A percentile compares a stretch with the other conserved stretches of the same genome.
Conservation (phyloP, 1,139 yeast genomes). For the Kodamaea arcana region DNA sequence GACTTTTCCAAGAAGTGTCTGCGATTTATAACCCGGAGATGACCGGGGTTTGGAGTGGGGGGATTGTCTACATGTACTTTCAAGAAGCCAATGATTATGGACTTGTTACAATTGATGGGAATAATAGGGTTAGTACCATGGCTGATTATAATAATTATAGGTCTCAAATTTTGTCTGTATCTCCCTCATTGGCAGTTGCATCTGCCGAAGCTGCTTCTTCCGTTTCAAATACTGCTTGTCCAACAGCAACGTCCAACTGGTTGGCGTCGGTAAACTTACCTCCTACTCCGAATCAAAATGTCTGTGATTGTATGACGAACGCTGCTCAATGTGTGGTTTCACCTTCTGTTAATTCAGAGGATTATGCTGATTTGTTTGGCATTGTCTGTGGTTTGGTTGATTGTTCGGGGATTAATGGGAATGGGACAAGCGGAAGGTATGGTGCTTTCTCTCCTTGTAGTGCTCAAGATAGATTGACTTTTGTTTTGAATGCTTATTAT, state of each 20-base stretch:
- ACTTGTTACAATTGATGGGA: slow-evolving; percentile 52
- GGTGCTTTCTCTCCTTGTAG: slow-evolving; percentile 28
- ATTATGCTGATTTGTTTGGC: slow-evolving; percentile 51
- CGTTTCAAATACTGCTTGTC: slow-evolving; percentile 40
- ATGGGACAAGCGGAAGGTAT: slow-evolving; percentile 46
- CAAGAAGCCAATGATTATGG: slow-evolving; percentile 69
- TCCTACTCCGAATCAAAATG: slow-evolving; percentile 61
- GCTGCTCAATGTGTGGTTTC: slow-evolving; percentile 17
- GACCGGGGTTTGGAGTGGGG: slow-evolving; percentile 46
- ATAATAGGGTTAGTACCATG: slow-evolving; percentile 35
- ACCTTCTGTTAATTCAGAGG: slow-evolving; percentile 12
- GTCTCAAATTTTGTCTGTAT: slow-evolving; percentile 39
- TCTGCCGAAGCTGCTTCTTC: slow-evolving; percentile 13
- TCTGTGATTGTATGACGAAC: slow-evolving; percentile 47
- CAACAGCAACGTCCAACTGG: slow-evolving; percentile 20
- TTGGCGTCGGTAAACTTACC: slow-evolving; percentile 42
- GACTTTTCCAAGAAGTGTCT: slow-evolving; percentile 68
- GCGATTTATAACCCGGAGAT: slow-evolving; percentile 54
- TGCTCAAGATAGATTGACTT: slow-evolving; percentile 59
- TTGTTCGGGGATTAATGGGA: slow-evolving; percentile 51
- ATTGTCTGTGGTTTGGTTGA: slow-evolving; percentile 47
- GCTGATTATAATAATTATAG: slow-evolving; percentile 57
- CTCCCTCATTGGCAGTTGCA: slow-evolving; percentile 27
- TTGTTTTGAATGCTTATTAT: slow-evolving; percentile 58
- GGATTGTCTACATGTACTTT: slow-evolving; percentile 72